Evolutionary conservation across 352 stramenopile genomes (phyloP).

Genomic region (Ophiocytium majus): DNA sequence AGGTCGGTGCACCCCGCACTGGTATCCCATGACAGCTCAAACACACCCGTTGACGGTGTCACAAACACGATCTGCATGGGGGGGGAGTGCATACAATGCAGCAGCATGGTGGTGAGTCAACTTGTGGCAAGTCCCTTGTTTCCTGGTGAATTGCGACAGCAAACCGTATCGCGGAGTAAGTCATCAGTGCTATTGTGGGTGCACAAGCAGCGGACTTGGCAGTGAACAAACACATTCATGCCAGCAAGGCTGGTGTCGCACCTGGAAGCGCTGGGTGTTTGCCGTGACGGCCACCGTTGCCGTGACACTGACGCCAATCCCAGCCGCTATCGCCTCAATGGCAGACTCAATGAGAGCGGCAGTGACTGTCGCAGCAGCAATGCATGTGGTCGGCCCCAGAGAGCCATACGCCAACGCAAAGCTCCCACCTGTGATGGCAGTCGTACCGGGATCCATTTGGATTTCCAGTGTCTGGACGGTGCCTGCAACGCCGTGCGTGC

Average conservation of each 20-base stretch:
- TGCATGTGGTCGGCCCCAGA: not conserved
- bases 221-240: too few relatives aligned
- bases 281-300: not conserved
- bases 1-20: not conserved
- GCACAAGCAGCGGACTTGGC: too few relatives aligned
- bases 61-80: not conserved
- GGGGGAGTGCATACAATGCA: not conserved
- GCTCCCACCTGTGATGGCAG: not conserved
- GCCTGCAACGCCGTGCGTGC: not conserved
- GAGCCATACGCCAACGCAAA: not conserved
- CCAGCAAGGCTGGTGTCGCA: too few relatives aligned
- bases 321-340: not conserved
- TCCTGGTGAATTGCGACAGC: too few relatives aligned
- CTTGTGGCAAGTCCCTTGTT: too few relatives aligned
- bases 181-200: too few relatives aligned
- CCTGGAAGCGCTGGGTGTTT: conserved; percentile 12
- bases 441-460: not conserved
- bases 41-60: not conserved
- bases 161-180: too few relatives aligned
- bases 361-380: not conserved
- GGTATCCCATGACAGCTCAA: conserved; percentile 10
- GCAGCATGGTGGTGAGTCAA: too few relatives aligned
- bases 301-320: not conserved
- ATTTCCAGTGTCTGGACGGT: conserved; percentile 7
- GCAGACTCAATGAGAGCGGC: not conserved